Percentiles rank a stretch among this genome's conserved stretches.
Evolutionary conservation across 495 filamentous ascomycete species (phyloP).

Genomic region (Trichoderma erinaceum): DNA sequence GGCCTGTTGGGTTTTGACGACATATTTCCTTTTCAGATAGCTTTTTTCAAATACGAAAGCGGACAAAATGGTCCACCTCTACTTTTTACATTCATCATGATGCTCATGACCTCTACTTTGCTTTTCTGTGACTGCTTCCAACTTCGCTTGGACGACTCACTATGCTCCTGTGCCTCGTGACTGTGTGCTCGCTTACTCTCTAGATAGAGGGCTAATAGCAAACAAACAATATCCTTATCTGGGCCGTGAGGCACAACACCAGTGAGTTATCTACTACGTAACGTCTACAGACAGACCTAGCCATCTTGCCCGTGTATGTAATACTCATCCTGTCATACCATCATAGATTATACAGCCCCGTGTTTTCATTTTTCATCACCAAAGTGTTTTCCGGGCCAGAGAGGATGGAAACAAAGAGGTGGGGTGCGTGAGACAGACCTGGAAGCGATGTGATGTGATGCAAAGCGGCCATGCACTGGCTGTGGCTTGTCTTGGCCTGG

Average conservation of each 20-base stretch:
- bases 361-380: background rate
- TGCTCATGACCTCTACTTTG: background rate
- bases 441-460: conserved; percentile 11
- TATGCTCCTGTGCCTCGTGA: background rate
- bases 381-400: background rate
- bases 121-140: background rate
- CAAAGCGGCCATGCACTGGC: background rate
- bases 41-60: background rate
- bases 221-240: background rate
- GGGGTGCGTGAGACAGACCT: conserved; percentile 3
- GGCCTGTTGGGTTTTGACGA: conserved; percentile 6
- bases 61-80: background rate
- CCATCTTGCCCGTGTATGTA: background rate
- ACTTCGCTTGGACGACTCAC: background rate
- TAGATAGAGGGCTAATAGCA: background rate
- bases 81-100: background rate
- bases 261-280: background rate
- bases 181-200: background rate
- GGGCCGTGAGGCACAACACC: background rate
- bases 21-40: conserved; percentile 11
- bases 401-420: background rate
- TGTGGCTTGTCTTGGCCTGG: background rate
- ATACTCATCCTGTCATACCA: background rate
- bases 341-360: background rate
- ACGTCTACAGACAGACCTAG: background rate